phyloP scores from a whole-genome alignment of 305 asterid species.

The Fraxinus platypoda region DNA sequence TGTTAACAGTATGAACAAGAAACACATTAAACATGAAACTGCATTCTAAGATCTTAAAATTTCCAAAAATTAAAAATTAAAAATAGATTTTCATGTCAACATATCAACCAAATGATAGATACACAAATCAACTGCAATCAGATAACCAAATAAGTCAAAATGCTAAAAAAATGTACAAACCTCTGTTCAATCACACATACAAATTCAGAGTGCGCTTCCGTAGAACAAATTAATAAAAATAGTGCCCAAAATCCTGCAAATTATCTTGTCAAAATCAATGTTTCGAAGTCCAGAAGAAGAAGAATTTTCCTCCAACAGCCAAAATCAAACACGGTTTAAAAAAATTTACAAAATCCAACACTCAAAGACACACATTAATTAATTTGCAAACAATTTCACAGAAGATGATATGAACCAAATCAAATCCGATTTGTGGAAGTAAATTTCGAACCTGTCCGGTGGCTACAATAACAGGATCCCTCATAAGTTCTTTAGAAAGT shows the following conservation, averaged over 20 bases:
- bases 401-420: not conserved
- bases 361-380: not conserved
- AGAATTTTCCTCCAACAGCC: not conserved
- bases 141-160: not conserved
- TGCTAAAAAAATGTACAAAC: not conserved
- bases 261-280: not conserved
- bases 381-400: not conserved
- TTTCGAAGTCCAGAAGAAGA: not conserved
- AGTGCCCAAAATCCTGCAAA: not conserved
- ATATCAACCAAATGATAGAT: not conserved
- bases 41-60: not conserved
- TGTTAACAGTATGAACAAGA: slow-evolving; percentile 1
- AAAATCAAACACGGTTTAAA: not conserved
- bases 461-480: slow-evolving; percentile 50
- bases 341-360: not conserved
- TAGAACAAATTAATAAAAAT: not conserved
- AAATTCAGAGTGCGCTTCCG: not conserved
- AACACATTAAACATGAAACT: not conserved
- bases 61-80: not conserved
- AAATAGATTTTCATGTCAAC: not conserved
- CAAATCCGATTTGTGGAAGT: not conserved
- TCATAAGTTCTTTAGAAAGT: slow-evolving; percentile 42
- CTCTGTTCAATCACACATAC: not conserved
- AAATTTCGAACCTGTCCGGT: slow-evolving; percentile 43
- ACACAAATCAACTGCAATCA: not conserved